Conservation (phyloP, 73 alveolate species). For the Tetrahymena elliotti region DNA sequence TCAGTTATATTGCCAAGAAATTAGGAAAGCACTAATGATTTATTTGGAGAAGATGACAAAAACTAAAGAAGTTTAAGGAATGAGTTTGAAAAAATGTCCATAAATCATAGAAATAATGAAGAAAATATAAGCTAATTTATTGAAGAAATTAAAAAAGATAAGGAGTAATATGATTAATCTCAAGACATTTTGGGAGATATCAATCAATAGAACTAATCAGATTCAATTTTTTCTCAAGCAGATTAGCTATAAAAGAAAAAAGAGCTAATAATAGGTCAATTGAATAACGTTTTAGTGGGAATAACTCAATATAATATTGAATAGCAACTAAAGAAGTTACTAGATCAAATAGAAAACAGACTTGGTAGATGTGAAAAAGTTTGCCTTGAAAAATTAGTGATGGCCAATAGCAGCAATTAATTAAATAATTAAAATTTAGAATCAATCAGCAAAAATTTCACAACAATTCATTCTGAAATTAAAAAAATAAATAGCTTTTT, state of each 20-base stretch:
- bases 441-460: background rate
- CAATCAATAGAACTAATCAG: background rate
- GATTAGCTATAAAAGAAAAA: background rate
- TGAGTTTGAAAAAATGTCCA: background rate
- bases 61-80: background rate
- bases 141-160: background rate
- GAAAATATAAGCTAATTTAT: background rate
- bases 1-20: background rate
- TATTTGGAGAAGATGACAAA: background rate
- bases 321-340: background rate
- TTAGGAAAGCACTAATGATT: background rate
- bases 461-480: background rate
- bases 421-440: background rate
- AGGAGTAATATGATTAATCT: background rate
- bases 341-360: background rate
- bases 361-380: background rate
- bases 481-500: background rate
- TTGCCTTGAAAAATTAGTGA: background rate
- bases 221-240: background rate
- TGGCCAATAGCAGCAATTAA: background rate
- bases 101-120: background rate
- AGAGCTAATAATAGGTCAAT: background rate
- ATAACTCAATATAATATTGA: background rate
- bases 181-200: background rate
- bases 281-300: background rate